phyloP scores from a whole-genome alignment of 768 basidiomycete genomes.

The Lyophyllum atratum region DNA sequence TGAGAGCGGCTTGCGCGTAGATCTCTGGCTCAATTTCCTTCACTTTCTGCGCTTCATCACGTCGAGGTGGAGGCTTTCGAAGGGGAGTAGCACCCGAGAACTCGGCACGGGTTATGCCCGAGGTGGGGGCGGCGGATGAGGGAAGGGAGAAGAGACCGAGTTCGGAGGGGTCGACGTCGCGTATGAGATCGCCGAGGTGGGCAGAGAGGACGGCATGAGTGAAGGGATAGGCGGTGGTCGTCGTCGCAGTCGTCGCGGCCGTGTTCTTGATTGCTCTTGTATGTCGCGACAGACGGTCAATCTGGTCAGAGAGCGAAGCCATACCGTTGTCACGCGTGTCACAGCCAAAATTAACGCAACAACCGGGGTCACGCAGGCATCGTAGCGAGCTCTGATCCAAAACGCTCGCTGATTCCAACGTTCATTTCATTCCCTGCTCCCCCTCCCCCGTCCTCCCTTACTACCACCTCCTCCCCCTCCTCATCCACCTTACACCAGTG shows the following conservation, averaged over 20 bases:
- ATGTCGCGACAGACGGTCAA: constrained; percentile 61
- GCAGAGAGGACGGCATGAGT: constrained; percentile 64
- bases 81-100: constrained; percentile 76
- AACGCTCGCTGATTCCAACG: no score
- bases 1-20: constrained; percentile 74
- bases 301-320: constrained; percentile 64
- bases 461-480: background rate
- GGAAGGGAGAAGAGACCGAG: constrained; percentile 74
- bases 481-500: no score
- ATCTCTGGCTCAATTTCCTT: constrained; percentile 69
- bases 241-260: constrained; percentile 31
- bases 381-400: background rate
- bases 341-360: background rate
- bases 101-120: constrained; percentile 60
- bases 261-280: constrained; percentile 53
- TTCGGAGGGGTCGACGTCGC: constrained; percentile 77
- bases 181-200: constrained; percentile 73
- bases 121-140: constrained; percentile 24
- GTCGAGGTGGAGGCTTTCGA: constrained; percentile 42
- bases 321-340: constrained; percentile 29
- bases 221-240: constrained; percentile 48
- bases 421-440: background rate
- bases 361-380: background rate
- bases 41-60: constrained; percentile 36
- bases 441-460: background rate